A percentile compares a stretch with the other conserved stretches of the same genome.
Evolutionary conservation across 345 rosid genomes (phyloP).

Genomic region (Lagerstroemia speciosa): DNA sequence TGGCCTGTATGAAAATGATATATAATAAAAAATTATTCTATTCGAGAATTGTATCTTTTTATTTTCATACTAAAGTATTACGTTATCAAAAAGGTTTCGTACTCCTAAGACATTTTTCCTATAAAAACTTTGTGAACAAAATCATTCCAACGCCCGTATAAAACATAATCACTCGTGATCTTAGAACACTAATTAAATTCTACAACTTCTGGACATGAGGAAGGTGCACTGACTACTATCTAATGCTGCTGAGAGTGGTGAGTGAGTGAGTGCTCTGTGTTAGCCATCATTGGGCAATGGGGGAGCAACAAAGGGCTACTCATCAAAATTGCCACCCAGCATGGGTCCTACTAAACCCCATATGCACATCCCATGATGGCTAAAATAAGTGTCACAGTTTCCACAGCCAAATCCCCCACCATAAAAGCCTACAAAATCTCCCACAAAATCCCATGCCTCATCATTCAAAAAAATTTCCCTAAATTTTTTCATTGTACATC

Average conservation of each 20-base stretch:
- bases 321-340: background rate
- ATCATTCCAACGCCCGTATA: background rate
- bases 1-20: too few relatives aligned
- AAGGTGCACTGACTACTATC: too few relatives aligned
- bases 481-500: too few relatives aligned
- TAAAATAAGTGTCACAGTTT: slow-evolving; percentile 3
- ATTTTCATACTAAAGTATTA: too few relatives aligned
- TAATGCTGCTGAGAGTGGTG: background rate
- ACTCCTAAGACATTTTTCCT: too few relatives aligned
- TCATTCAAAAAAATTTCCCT: background rate
- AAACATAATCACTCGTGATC: background rate
- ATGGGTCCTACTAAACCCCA: background rate
- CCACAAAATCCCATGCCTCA: slow-evolving; percentile 3
- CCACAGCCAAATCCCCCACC: background rate
- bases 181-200: background rate
- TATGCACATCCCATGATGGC: background rate
- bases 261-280: background rate
- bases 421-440: background rate
- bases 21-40: too few relatives aligned
- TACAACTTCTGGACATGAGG: too few relatives aligned
- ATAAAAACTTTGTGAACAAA: too few relatives aligned
- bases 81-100: too few relatives aligned
- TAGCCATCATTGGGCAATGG: background rate
- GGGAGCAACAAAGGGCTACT: slow-evolving; percentile 4
- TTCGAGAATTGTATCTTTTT: too few relatives aligned